Evolutionary conservation across 257 asterid genomes (phyloP), one percentile per base, ranked within the genome.

Genomic region (Jasminum sambac): DNA sequence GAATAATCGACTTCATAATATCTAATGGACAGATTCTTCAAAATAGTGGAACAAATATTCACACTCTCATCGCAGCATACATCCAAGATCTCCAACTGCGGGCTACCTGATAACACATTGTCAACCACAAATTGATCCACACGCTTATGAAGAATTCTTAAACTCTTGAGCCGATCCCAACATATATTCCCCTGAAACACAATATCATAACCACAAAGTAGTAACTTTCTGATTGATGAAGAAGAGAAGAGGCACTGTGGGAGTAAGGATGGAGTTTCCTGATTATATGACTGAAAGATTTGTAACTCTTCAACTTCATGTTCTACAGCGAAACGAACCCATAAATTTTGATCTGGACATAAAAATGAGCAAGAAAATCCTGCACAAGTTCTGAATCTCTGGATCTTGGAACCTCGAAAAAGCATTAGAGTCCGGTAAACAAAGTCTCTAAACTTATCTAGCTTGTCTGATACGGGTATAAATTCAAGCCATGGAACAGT

Each of bases 301-400:
- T 1, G 2, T 30, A 30, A 30, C 36, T 30, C 36, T 30, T 71
- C 69, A 4, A 37, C 64, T 0, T 71, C 67, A 36, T 44, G 30
- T 11, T 71, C 41, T 41, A 25, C 38, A 41, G 69, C 75, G 44
- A 61, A 71, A 6, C 67, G 16, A 6, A 71, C 36, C 64, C 69
- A 63, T 42, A 50, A 50, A 34, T 26, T 68, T 42, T 41, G 59
- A 62, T 71, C 63, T 41, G 11, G 48, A 23, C 0, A 42, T 36
- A 61, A 30, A 10, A 3, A 14, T 21, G 21, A 26, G 13, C 37
- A 14, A 44, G 34, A 46, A 23, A 10, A 0, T 5, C 4, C 4
- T 42, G 63, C 36, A 14, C 6, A 23, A 37, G 63, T 43, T 10
- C 13, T 63, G 30, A 71, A 52, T 25, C 23, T 71, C 36, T 10